Base-by-base conservation (phyloP, 148 eudicot genomes). In the Beta vulgaris region DNA sequence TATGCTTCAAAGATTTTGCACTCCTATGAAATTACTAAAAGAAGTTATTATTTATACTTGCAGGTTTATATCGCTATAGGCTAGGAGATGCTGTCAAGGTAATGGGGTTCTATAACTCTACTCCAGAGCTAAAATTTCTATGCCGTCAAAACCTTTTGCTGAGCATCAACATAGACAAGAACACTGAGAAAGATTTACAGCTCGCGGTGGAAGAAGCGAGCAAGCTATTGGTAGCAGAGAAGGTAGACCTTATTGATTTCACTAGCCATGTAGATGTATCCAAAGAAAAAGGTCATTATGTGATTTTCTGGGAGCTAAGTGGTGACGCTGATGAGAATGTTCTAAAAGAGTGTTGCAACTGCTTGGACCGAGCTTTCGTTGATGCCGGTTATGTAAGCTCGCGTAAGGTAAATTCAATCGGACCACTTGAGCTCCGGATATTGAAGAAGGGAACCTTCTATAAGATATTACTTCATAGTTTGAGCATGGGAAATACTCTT, bases 131-230 rank as follows among this genome's bases (percentile, higher is more conserved):
- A 42, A 86, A 96, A 68, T 96, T 89, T 51, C 59, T 96, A 18
- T 96, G 99, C 74, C 77, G 99, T 58, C 86, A 86, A 3, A 96
- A 89, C 78, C 91, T 96, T n/a, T 74, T 96, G 34, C 88, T 89
- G 23, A 88, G 79, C 58, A 82, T 96, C 57, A 93, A 96, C 86
- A 86, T 96, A 19, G 99, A 96, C 93, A 96, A 96, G 85, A 96
- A 89, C 86, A 92, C 99, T 0, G 99, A 96, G 81, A 88, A 85
- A 72, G 99, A 96, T 61, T 77, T 96, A 8, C 98, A 90, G 71
- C 70, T 85, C 6, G 77, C 97, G 0, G 94, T 96, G 7, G 98
- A 96, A 64, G 82, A 87, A 26, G 96, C 97, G 0, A 76, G 85
- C 73, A 85, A 84, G 77, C 37, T 83, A 14, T 68, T 92, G 6